Evolutionary conservation across 23 red algal genomes (phyloP).

Genomic region (Gracilaria caudata): DNA sequence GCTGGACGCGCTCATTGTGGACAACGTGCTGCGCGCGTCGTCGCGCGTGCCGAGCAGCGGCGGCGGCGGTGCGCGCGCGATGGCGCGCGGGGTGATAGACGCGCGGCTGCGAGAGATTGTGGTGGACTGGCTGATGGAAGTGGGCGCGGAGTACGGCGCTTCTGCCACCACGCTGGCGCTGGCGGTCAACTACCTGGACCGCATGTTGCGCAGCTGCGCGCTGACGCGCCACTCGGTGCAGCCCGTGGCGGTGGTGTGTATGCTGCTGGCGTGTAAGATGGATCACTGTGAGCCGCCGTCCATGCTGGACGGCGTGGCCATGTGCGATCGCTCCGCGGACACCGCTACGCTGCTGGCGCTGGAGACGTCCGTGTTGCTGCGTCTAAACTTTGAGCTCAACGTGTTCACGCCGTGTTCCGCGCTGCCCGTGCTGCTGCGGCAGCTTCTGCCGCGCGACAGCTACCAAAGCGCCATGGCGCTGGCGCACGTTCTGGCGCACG

Average conservation of each 20-base stretch:
- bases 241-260: conserved; percentile 27
- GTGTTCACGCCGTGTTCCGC: conserved; percentile 7
- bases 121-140: conserved; percentile 56
- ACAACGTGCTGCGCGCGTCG: neutral
- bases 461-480: neutral
- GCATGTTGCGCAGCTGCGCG: neutral
- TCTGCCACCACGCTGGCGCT: neutral
- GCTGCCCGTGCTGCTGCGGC: neutral
- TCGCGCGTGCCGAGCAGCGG: neutral
- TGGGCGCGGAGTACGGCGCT: conserved; percentile 19
- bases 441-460: neutral
- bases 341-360: neutral
- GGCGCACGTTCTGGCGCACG: neutral
- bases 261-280: conserved; percentile 58
- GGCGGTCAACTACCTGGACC: conserved; percentile 35
- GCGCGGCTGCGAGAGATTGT: conserved; percentile 30
- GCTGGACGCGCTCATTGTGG: neutral
- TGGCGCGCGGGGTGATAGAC: conserved; percentile 5
- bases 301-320: conserved; percentile 19
- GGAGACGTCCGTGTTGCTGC: conserved; percentile 2
- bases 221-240: conserved; percentile 8
- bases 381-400: conserved; percentile 22
- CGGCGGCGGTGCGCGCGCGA: neutral
- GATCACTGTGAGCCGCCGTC: conserved; percentile 6
- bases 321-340: conserved; percentile 26